Evolutionary conservation across 768 basidiomycete species (phyloP).

Genomic region (Kwoniella heveanensis): DNA sequence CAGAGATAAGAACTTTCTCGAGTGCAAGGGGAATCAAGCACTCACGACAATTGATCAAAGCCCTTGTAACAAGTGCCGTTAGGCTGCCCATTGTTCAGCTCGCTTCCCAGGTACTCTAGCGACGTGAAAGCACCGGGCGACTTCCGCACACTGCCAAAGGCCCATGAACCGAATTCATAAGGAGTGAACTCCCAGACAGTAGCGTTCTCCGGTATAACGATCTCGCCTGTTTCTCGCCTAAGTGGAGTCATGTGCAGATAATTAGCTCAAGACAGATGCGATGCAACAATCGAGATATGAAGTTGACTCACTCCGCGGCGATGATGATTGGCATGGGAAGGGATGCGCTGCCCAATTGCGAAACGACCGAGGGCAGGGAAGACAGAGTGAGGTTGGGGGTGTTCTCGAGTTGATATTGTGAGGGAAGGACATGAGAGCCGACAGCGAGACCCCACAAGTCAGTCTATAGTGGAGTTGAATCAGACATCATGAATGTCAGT

Average conservation of each 20-base stretch:
- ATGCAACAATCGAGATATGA: too few relatives aligned
- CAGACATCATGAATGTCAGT: too few relatives aligned
- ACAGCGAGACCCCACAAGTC: conserved; percentile 56
- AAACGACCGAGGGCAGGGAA: conserved; percentile 33
- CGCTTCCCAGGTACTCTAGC: conserved; percentile 65
- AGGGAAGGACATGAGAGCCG: conserved; percentile 51
- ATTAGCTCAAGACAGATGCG: too few relatives aligned
- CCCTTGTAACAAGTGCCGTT: conserved; percentile 68
- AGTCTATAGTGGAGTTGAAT: conserved; percentile 12
- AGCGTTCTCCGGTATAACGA: conserved; percentile 51
- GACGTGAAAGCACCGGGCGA: conserved; percentile 67
- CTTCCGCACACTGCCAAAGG: conserved; percentile 52
- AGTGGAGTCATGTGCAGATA: too few relatives aligned
- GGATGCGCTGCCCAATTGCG: conserved; percentile 30
- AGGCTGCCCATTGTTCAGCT: conserved; percentile 64
- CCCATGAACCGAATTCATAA: conserved; percentile 55
- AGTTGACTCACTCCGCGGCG: conserved; percentile 48
- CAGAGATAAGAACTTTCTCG: too few relatives aligned
- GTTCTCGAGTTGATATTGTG: conserved; percentile 45
- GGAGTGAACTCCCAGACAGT: conserved; percentile 55
- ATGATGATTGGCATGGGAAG: conserved; percentile 56
- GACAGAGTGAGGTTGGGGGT: conserved; percentile 53
- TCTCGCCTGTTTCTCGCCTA: conserved; percentile 49
- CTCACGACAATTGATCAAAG: conserved; percentile 66
- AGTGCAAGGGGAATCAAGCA: too few relatives aligned